phyloP scores from a whole-genome alignment of 371 early-diverging fungal species.

The Umbelopsis sp. region DNA sequence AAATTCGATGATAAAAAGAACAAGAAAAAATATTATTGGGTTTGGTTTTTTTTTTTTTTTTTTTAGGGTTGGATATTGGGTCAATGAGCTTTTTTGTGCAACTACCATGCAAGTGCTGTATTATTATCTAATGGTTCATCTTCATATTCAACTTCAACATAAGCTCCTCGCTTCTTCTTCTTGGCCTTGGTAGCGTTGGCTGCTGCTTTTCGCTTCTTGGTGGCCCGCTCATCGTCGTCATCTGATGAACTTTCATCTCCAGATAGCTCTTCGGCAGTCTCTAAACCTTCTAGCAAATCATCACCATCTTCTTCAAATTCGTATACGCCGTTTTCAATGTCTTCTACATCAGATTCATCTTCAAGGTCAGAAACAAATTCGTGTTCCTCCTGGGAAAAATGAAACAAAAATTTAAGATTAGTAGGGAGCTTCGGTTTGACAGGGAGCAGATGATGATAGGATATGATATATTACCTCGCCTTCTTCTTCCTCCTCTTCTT shows the following conservation, averaged over 20 bases:
- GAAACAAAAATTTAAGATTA: not conserved
- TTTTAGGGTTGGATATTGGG: too few species aligned
- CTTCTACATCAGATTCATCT: slow-evolving; percentile 35
- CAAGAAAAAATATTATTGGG: slow-evolving; percentile 1
- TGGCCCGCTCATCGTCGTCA: not conserved
- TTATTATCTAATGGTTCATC: slow-evolving; percentile 15
- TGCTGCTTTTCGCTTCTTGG: not conserved
- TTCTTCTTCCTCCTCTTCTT: slow-evolving; percentile 59
- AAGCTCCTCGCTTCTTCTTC: slow-evolving; percentile 17
- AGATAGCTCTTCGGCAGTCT: slow-evolving; percentile 18
- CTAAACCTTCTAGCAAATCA: slow-evolving; percentile 25
- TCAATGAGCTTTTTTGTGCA: not conserved
- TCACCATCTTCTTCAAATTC: slow-evolving; percentile 34
- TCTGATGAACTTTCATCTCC: slow-evolving; percentile 3
- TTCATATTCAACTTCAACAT: slow-evolving; percentile 16
- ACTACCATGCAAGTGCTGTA: slow-evolving; percentile 16
- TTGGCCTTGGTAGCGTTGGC: slow-evolving; percentile 6
- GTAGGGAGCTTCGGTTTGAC: too few species aligned
- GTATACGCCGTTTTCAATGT: slow-evolving; percentile 41
- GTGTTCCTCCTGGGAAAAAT: slow-evolving; percentile 19
- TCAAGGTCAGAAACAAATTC: slow-evolving; percentile 40
- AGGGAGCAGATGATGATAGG: too few species aligned
- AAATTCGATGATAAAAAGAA: not conserved
- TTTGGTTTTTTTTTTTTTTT: not conserved
- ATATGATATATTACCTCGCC: slow-evolving; percentile 36